Conservation (phyloP, 805 yeast species). For the Metschnikowia colocasiae region DNA sequence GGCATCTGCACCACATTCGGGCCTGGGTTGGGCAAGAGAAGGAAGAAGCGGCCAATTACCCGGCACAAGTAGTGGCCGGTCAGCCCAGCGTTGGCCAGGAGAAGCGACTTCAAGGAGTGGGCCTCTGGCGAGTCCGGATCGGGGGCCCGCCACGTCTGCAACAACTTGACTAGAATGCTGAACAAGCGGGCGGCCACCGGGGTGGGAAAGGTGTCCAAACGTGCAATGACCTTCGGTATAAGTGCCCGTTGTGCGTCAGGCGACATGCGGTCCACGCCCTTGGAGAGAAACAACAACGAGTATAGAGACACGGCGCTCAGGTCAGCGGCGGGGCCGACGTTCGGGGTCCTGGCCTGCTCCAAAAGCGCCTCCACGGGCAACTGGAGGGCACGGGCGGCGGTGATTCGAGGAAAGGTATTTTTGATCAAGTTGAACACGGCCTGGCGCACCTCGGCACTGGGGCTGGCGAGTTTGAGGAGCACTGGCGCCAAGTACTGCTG, state of each 20-base stretch:
- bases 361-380: conserved; percentile 64
- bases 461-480: conserved; percentile 72
- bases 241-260: conserved; percentile 35
- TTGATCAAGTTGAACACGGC: conserved; percentile 65
- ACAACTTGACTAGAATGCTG: conserved; percentile 52
- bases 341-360: conserved; percentile 58
- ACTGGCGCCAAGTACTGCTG: conserved; percentile 70
- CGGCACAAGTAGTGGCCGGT: conserved; percentile 42
- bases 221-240: conserved; percentile 46
- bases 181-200: conserved; percentile 56
- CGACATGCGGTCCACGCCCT: conserved; percentile 57
- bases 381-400: conserved; percentile 49
- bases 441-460: conserved; percentile 59
- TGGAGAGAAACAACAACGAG: conserved; percentile 61
- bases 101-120: conserved; percentile 30
- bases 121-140: conserved; percentile 44
- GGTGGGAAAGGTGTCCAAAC: conserved; percentile 38
- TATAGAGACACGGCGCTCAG: conserved; percentile 54
- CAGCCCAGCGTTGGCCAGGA: conserved; percentile 38
- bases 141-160: conserved; percentile 48
- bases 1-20: conserved; percentile 44
- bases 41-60: conserved; percentile 53
- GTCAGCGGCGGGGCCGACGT: conserved; percentile 41
- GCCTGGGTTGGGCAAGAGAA: conserved; percentile 44
- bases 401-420: conserved; percentile 63